Evolutionary conservation across 352 stramenopile species (phyloP).

Genomic region (Elongisporangium anandrum): DNA sequence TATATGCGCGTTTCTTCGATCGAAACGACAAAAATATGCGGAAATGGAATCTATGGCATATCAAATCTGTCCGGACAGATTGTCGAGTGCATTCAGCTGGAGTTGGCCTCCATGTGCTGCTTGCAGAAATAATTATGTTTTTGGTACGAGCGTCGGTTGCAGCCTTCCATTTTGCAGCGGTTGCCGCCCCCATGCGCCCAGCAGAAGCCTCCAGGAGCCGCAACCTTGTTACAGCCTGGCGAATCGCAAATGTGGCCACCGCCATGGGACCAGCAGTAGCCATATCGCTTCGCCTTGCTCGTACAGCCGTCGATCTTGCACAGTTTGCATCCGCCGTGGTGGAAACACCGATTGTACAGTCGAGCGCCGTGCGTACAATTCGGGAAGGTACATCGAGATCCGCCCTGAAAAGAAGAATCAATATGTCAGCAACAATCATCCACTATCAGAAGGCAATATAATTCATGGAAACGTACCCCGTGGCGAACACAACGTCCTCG

Average conservation of each 20-base stretch:
- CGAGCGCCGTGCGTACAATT: constrained; percentile 54
- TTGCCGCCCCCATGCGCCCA: constrained; percentile 68
- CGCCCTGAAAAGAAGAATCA: too few species aligned
- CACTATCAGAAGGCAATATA: too few species aligned
- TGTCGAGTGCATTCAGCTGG: background rate
- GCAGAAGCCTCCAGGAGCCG: constrained; percentile 61
- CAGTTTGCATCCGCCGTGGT: constrained; percentile 59
- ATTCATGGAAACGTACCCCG: constrained; percentile 22
- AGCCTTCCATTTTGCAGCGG: constrained; percentile 61
- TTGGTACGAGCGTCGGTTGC: constrained; percentile 65
- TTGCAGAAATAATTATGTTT: constrained; percentile 70
- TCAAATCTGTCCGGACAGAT: background rate
- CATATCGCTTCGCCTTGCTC: constrained; percentile 66
- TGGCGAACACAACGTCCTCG: constrained; percentile 50
- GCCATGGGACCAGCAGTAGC: constrained; percentile 69
- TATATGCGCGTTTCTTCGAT: background rate
- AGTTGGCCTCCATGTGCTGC: constrained; percentile 32
- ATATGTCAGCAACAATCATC: too few species aligned
- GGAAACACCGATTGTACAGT: constrained; percentile 63
- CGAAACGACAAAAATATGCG: background rate
- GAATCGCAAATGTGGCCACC: constrained; percentile 59
- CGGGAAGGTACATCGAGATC: constrained; percentile 50
- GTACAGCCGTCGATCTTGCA: constrained; percentile 62
- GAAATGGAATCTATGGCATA: background rate
- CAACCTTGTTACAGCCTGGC: constrained; percentile 50